Percentiles rank a stretch among this genome's conserved stretches.
Evolutionary conservation across 345 rosid species (phyloP).

Genomic region (Orychophragmus violaceus): DNA sequence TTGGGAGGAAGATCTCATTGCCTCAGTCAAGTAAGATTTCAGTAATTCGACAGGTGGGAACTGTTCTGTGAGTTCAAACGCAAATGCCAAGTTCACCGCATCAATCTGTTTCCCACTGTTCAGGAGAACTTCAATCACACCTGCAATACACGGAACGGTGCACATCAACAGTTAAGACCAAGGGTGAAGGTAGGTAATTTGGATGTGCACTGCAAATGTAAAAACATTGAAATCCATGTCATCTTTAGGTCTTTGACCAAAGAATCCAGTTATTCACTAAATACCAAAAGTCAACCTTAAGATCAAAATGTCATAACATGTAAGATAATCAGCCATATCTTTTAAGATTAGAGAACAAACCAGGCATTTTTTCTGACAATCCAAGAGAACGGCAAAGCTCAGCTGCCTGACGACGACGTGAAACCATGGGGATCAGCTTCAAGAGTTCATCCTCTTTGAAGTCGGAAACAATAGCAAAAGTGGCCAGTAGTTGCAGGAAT

Average conservation of each 20-base stretch:
- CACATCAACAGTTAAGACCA: not conserved
- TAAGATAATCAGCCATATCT: not conserved
- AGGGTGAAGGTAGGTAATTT: slow-evolving; percentile 5
- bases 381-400: slow-evolving; percentile 90
- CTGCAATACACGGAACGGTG: slow-evolving; percentile 29
- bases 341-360: slow-evolving; percentile 41
- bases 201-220: not conserved
- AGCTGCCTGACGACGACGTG: slow-evolving; percentile 97
- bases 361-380: slow-evolving; percentile 88
- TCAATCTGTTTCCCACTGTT: slow-evolving; percentile 92
- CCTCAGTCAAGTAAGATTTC: slow-evolving; percentile 80
- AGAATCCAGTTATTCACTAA: not conserved
- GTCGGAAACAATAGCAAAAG: slow-evolving; percentile 79
- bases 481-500: slow-evolving; percentile 88
- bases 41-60: slow-evolving; percentile 76
- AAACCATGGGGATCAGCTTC: slow-evolving; percentile 91
- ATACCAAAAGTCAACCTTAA: not conserved
- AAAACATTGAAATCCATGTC: not conserved
- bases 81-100: slow-evolving; percentile 96
- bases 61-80: slow-evolving; percentile 76
- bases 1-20: slow-evolving; percentile 60
- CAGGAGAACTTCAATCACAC: slow-evolving; percentile 72
- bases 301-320: not conserved
- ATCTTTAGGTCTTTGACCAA: not conserved
- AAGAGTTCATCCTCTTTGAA: slow-evolving; percentile 63